These are phyloP conservation scores for Botrytis elliptica DNA, from an alignment of 2,329 filamentous ascomycete genomes.

Conservation along the genomic window DNA sequence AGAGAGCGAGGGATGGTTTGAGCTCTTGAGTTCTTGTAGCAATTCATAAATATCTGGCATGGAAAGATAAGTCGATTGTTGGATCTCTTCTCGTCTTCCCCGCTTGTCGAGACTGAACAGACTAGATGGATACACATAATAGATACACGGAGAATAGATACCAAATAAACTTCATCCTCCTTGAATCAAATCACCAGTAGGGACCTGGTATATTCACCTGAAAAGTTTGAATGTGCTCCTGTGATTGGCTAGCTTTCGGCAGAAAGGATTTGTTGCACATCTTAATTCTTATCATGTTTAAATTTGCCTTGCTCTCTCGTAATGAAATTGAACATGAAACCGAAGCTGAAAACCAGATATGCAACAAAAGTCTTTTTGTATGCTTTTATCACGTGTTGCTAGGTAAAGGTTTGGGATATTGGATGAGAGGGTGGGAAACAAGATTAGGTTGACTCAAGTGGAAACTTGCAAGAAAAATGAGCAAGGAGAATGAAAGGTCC, in stretches of 20 bases:
- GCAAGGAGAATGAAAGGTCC: not conserved
- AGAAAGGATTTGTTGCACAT: not conserved
- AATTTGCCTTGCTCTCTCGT: not conserved
- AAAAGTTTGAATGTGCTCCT: slow-evolving; percentile 35
- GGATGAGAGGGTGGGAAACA: not conserved
- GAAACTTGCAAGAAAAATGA: not conserved
- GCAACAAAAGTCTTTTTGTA: not conserved
- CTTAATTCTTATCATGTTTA: not conserved
- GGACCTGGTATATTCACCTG: slow-evolving; percentile 50
- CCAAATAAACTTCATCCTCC: slow-evolving; percentile 46
- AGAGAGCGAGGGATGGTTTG: not conserved
- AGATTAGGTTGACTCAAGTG: not conserved
- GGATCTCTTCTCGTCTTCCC: not conserved
- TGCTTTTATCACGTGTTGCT: not conserved
- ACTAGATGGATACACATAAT: slow-evolving; percentile 1
- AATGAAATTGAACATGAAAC: not conserved
- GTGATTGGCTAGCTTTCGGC: not conserved
- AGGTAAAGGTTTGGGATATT: not conserved
- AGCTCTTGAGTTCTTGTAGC: not conserved
- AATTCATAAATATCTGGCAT: not conserved
- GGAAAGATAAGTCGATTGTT: not conserved
- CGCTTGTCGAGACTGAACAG: too few species aligned
- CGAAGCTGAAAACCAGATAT: not conserved
- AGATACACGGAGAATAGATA: slow-evolving; percentile 38
- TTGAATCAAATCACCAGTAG: slow-evolving; percentile 45